A percentile compares a stretch with the other conserved stretches of the same genome.
phyloP scores from a whole-genome alignment of 441 rosid genomes.

The Bocquillonia castaneifolia region DNA sequence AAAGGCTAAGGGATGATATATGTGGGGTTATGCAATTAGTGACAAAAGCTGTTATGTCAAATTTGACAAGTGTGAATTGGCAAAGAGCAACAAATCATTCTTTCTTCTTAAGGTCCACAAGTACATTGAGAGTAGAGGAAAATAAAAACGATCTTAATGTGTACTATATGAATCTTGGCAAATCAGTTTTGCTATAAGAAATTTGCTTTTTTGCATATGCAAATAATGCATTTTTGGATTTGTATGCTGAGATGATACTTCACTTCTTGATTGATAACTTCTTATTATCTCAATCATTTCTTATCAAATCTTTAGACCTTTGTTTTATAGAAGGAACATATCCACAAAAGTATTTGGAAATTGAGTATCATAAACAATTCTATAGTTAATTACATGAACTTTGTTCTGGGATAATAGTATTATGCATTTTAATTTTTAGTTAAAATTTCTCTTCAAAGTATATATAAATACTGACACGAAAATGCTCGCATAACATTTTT shows the following conservation, averaged over 20 bases:
- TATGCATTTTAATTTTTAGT: no score
- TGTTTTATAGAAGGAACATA: no score
- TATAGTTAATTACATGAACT: no score
- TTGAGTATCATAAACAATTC: no score
- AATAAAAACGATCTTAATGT: not conserved
- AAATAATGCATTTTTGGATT: constrained; percentile 11
- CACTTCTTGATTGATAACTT: not conserved
- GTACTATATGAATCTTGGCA: constrained; percentile 22
- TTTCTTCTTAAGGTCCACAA: constrained; percentile 28
- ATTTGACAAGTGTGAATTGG: not conserved
- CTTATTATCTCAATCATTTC: constrained; percentile 1
- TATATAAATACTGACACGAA: no score
- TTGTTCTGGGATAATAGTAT: no score
- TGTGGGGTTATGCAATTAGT: constrained; percentile 25
- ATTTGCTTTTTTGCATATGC: constrained; percentile 6
- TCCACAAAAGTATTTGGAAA: no score
- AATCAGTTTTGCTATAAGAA: constrained; percentile 2
- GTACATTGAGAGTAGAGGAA: constrained; percentile 3
- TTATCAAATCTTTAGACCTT: not conserved
- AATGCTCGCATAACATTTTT: no score
- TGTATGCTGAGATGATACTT: not conserved
- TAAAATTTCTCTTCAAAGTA: no score
- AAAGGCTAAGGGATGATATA: constrained; percentile 19
- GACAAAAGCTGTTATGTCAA: constrained; percentile 33
- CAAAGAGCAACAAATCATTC: constrained; percentile 24